A percentile compares a stretch with the other conserved stretches of the same genome.
Evolutionary conservation across 805 yeast species (phyloP).

Genomic region (Kodamaea neixiangensis): DNA sequence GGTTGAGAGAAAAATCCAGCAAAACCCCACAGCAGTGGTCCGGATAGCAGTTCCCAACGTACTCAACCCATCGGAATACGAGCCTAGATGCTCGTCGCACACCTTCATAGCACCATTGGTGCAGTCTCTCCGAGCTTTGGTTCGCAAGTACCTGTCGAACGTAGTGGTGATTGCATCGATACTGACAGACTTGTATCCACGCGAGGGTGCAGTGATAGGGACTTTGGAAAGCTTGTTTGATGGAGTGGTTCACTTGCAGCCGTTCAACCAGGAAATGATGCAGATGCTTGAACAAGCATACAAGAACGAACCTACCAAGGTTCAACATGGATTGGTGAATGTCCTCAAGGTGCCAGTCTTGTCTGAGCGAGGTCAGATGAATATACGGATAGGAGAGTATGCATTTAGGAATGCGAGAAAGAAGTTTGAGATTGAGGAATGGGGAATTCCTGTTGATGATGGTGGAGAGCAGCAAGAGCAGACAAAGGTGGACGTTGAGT

Average conservation of each 20-base stretch:
- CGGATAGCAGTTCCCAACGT: slow-evolving; percentile 76
- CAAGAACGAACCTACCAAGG: slow-evolving; percentile 68
- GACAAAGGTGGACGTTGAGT: slow-evolving; percentile 14
- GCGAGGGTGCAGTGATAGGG: slow-evolving; percentile 48
- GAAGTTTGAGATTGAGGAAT: slow-evolving; percentile 83
- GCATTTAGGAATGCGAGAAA: slow-evolving; percentile 84
- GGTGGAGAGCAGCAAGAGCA: slow-evolving; percentile 47
- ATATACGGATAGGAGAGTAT: slow-evolving; percentile 68
- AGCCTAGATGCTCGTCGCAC: slow-evolving; percentile 49
- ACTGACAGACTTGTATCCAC: slow-evolving; percentile 66
- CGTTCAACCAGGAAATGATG: slow-evolving; percentile 75
- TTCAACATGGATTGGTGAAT: slow-evolving; percentile 85
- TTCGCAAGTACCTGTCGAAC: slow-evolving; percentile 46
- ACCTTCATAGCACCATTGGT: slow-evolving; percentile 58
- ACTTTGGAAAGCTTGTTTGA: slow-evolving; percentile 62
- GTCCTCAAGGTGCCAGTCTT: slow-evolving; percentile 69
- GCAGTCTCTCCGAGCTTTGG: slow-evolving; percentile 56
- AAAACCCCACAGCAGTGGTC: slow-evolving; percentile 49
- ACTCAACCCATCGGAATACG: slow-evolving; percentile 74
- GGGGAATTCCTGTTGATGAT: slow-evolving; percentile 97
- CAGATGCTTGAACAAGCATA: slow-evolving; percentile 68
- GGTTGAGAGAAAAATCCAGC: slow-evolving; percentile 33
- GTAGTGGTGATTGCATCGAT: slow-evolving; percentile 56
- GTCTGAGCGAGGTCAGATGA: slow-evolving; percentile 80
- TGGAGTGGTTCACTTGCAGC: slow-evolving; percentile 71